Evolutionary conservation across 331 rosid genomes (phyloP).

Genomic region (Quercus tomentella): DNA sequence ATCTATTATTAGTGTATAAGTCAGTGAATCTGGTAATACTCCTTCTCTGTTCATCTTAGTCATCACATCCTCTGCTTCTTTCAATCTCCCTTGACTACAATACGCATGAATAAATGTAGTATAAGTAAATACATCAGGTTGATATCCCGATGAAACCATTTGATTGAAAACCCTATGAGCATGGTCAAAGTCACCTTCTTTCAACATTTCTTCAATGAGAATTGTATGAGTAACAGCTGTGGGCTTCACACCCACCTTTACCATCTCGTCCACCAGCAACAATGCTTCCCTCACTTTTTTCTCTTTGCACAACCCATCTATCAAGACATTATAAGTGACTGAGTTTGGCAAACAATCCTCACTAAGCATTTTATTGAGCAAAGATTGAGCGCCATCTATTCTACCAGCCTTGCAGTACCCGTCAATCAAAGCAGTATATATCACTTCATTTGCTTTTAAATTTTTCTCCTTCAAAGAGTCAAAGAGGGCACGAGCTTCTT

Average conservation of each 20-base stretch:
- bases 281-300: constrained; percentile 42
- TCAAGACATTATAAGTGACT: constrained; percentile 50
- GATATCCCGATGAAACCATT: constrained; percentile 51
- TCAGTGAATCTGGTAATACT: constrained; percentile 41
- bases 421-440: constrained; percentile 56
- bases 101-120: constrained; percentile 55
- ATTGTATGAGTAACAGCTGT: constrained; percentile 50
- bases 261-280: constrained; percentile 42
- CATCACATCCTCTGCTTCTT: constrained; percentile 53
- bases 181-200: constrained; percentile 37
- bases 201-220: constrained; percentile 44
- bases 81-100: constrained; percentile 58
- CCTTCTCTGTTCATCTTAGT: constrained; percentile 46
- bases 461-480: constrained; percentile 48
- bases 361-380: constrained; percentile 50
- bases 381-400: constrained; percentile 38
- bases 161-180: constrained; percentile 45
- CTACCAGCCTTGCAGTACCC: constrained; percentile 61
- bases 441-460: constrained; percentile 35
- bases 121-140: constrained; percentile 51
- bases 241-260: constrained; percentile 40
- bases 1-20: constrained; percentile 42
- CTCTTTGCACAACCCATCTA: constrained; percentile 59
- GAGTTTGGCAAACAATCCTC: constrained; percentile 52
- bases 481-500: constrained; percentile 41